Conservation (phyloP, 106 monocot genomes). For the Gastrodia elata region DNA sequence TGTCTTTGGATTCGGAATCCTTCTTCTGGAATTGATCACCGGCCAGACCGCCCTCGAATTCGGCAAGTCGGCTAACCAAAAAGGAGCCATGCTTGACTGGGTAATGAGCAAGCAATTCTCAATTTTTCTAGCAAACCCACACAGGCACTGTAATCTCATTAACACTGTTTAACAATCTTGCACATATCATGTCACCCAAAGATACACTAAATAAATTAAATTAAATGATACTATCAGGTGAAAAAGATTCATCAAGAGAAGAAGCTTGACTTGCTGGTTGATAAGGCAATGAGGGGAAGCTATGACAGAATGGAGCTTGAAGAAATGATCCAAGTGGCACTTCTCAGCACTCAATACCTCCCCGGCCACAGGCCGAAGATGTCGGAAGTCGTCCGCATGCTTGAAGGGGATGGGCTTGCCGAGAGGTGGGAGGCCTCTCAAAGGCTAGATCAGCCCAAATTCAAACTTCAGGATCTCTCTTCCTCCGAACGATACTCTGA, state of each 20-base stretch:
- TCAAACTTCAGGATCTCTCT: conserved; percentile 27
- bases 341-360: conserved; percentile 21
- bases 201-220: too few relatives aligned
- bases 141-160: too few relatives aligned
- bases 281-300: conserved; percentile 10
- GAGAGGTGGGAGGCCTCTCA: conserved; percentile 54
- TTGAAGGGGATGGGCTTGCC: conserved; percentile 26
- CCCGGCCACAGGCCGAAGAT: conserved; percentile 23
- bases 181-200: too few relatives aligned
- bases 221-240: conserved; percentile 12
- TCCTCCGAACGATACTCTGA: conserved; percentile 53
- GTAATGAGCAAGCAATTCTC: neutral
- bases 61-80: conserved; percentile 23
- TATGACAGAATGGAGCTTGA: conserved; percentile 19
- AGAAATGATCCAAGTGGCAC: conserved; percentile 19
- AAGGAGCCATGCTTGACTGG: conserved; percentile 31
- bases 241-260: conserved; percentile 24
- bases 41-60: conserved; percentile 25
- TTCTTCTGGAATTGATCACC: conserved; percentile 17
- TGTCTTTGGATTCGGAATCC: conserved; percentile 26
- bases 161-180: too few relatives aligned
- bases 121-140: too few relatives aligned
- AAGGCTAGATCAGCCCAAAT: conserved; percentile 20
- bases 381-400: conserved; percentile 25
- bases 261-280: conserved; percentile 17